Conservation (phyloP, 176 grass and related monocot genomes). For the Secale cereale region DNA sequence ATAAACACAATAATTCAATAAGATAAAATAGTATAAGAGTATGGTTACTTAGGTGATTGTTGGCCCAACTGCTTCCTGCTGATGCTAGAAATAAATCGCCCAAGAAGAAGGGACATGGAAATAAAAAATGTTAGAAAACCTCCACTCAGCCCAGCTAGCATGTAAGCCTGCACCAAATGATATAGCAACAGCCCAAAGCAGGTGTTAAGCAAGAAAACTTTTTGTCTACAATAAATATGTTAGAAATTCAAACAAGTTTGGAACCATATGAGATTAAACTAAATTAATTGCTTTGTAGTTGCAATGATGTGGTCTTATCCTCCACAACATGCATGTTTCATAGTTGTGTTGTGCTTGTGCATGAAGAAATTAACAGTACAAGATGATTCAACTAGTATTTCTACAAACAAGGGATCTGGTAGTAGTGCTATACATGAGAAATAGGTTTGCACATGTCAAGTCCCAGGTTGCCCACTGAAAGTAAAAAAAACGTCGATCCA, state of each 20-base stretch:
- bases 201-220: not conserved
- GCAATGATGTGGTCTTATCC: not conserved
- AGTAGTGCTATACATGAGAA: not conserved
- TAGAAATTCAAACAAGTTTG: not conserved
- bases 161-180: constrained; percentile 53
- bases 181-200: not conserved
- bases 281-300: not conserved
- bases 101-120: constrained; percentile 81
- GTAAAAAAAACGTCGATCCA: not conserved
- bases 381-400: constrained; percentile 3
- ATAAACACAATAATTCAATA: constrained; percentile 8
- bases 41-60: constrained; percentile 61
- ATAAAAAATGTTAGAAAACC: constrained; percentile 92
- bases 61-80: constrained; percentile 40
- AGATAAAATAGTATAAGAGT: not conserved
- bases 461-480: not conserved
- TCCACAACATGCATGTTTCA: not conserved
- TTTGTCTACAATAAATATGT: constrained; percentile 4
- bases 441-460: constrained; percentile 9
- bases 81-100: constrained; percentile 51
- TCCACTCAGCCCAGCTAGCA: constrained; percentile 68
- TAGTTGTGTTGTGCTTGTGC: not conserved
- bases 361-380: not conserved
- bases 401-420: not conserved
- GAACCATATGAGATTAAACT: not conserved